Conservation (phyloP, 495 filamentous ascomycete species). For the Hypoxylon trugodes region DNA sequence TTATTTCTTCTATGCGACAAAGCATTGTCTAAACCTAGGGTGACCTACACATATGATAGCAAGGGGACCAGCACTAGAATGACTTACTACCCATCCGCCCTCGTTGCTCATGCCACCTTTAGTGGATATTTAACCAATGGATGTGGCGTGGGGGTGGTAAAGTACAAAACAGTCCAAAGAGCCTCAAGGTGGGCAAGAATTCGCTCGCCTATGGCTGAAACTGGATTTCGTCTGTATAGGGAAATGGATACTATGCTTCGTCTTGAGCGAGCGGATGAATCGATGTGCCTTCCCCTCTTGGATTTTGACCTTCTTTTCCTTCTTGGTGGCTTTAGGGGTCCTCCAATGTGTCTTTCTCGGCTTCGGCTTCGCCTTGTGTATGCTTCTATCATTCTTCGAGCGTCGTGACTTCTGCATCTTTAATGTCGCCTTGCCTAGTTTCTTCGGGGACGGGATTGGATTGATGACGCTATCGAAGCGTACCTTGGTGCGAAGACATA, state of each 20-base stretch:
- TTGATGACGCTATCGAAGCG: constrained; percentile 32
- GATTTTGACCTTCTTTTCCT: not conserved
- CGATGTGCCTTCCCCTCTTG: constrained; percentile 5
- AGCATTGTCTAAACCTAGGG: no score
- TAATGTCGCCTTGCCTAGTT: no score
- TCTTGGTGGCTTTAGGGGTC: not conserved
- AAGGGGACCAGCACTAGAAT: no score
- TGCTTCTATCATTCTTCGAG: not conserved
- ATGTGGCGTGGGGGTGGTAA: no score
- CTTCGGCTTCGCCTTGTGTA: constrained; percentile 6
- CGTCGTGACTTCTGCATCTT: no score
- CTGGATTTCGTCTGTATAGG: constrained; percentile 11
- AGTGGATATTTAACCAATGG: no score
- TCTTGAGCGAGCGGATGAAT: constrained; percentile 24
- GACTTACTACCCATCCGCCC: no score
- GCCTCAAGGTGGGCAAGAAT: constrained; percentile 33
- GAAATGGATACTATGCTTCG: constrained; percentile 32
- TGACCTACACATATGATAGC: no score
- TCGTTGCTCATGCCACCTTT: no score
- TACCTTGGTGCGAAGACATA: constrained; percentile 35
- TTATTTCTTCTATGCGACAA: no score
- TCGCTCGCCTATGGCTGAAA: constrained; percentile 19
- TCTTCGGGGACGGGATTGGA: not conserved
- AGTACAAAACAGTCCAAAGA: no score
- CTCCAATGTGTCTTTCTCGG: constrained; percentile 4